phyloP scores from a whole-genome alignment of 352 stramenopile genomes.

The Elongisporangium senticosum region DNA sequence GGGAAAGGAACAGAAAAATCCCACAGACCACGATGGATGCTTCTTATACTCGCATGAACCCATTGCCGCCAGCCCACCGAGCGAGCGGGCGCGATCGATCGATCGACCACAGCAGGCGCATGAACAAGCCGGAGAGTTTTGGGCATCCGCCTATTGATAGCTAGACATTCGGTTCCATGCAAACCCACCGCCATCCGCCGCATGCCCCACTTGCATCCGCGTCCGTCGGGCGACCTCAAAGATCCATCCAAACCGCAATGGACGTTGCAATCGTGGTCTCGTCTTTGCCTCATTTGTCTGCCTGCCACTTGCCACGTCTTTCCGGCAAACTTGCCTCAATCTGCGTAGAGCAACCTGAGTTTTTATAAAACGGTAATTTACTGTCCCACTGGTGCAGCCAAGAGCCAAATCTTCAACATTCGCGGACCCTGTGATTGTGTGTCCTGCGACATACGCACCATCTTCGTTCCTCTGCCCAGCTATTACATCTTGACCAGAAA shows the following conservation, averaged over 20 bases:
- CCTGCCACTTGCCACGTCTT: not conserved
- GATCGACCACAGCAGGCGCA: not conserved
- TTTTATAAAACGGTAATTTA: not conserved
- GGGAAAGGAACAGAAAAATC: not conserved
- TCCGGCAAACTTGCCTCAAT: not conserved
- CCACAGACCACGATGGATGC: not conserved
- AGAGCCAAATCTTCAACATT: not conserved
- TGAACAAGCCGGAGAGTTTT: not conserved
- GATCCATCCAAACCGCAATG: not conserved
- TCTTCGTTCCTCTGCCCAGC: not conserved
- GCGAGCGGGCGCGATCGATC: not conserved
- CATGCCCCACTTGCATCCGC: not conserved
- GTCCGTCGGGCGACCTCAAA: not conserved
- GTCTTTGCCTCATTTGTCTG: not conserved
- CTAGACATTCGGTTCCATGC: not conserved
- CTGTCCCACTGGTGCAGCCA: not conserved
- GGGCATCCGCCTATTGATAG: not conserved
- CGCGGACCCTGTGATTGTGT: not conserved
- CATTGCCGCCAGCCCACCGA: not conserved
- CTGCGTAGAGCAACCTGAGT: not conserved
- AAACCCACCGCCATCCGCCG: not conserved
- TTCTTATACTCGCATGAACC: not conserved
- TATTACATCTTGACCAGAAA: not conserved
- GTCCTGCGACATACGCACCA: not conserved
- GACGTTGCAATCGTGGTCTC: not conserved